These are phyloP conservation scores for Penicillium herquei DNA, from an alignment of 495 filamentous ascomycete genomes.

Conservation along the genomic window DNA sequence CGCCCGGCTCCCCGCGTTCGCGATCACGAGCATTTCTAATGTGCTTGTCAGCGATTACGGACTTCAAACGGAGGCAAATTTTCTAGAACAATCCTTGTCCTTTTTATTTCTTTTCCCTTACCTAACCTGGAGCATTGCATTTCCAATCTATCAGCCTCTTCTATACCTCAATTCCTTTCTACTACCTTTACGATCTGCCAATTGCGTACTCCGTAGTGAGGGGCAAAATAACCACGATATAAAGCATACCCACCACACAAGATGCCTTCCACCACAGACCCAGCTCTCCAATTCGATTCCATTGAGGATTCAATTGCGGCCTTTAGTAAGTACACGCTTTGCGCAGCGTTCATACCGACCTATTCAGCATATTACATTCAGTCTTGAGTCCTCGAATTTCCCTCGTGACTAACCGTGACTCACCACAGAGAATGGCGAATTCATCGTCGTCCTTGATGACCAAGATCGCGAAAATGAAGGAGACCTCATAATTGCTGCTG, in stretches of 20 bases:
- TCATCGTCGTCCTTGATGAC: constrained; percentile 92
- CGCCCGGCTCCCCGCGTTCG: constrained; percentile 26
- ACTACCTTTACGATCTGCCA: not conserved
- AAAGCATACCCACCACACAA: constrained; percentile 9
- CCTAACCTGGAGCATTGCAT: not conserved
- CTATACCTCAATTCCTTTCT: not conserved
- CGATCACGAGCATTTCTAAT: constrained; percentile 33
- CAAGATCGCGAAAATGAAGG: constrained; percentile 94
- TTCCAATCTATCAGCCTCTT: not conserved
- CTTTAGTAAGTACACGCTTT: constrained; percentile 63
- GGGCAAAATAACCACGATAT: constrained; percentile 17
- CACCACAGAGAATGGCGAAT: constrained; percentile 74
- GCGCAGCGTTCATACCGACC: not conserved
- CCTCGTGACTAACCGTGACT: constrained; percentile 12
- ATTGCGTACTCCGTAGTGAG: constrained; percentile 17
- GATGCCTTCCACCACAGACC: constrained; percentile 40
- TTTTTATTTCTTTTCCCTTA: not conserved
- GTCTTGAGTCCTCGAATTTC: not conserved
- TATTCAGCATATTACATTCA: not conserved
- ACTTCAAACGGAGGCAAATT: constrained; percentile 1
- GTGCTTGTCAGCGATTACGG: constrained; percentile 25
- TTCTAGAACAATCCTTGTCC: constrained; percentile 11
- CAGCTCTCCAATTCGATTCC: constrained; percentile 62
- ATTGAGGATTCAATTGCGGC: constrained; percentile 83
- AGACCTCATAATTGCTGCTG: constrained; percentile 92